These are phyloP conservation scores for Magnolia changhungtana DNA, from an alignment of 164 flowering plant genomes.

Conservation along the genomic window DNA sequence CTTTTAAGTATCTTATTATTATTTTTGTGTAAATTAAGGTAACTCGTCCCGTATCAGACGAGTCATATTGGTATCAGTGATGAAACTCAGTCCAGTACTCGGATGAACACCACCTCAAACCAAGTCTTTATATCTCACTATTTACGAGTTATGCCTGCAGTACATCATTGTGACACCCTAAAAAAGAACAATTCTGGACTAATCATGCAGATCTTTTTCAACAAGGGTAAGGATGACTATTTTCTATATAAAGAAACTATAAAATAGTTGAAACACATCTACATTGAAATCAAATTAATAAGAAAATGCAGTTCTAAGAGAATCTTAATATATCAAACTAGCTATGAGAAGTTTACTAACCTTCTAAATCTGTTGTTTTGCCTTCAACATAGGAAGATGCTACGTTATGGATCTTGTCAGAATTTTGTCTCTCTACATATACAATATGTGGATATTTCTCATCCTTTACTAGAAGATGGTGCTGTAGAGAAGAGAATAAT, in stretches of 20 bases:
- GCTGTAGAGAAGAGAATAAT: constrained; percentile 26
- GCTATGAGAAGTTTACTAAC: constrained; percentile 31
- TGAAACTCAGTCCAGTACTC: not conserved
- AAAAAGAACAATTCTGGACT: not conserved
- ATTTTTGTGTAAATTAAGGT: too few relatives aligned
- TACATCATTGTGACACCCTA: not conserved
- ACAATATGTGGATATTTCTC: constrained; percentile 81
- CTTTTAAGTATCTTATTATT: too few relatives aligned
- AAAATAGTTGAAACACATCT: not conserved
- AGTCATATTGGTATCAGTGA: not conserved
- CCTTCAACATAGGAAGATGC: constrained; percentile 24
- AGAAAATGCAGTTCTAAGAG: not conserved
- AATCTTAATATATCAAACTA: not conserved
- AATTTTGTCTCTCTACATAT: constrained; percentile 39
- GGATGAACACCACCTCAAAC: not conserved
- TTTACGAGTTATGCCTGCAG: too few relatives aligned
- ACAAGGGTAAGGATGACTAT: not conserved
- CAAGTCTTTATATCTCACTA: not conserved
- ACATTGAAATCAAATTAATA: not conserved
- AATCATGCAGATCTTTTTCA: not conserved
- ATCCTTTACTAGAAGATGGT: constrained; percentile 48
- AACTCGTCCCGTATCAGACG: too few relatives aligned
- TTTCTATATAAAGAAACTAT: not conserved
- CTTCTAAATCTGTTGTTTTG: constrained; percentile 58
- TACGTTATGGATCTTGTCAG: constrained; percentile 13